These are phyloP conservation scores for Fusarium nodosum DNA, from an alignment of 2,329 filamentous ascomycete genomes.

Conservation along the genomic window DNA sequence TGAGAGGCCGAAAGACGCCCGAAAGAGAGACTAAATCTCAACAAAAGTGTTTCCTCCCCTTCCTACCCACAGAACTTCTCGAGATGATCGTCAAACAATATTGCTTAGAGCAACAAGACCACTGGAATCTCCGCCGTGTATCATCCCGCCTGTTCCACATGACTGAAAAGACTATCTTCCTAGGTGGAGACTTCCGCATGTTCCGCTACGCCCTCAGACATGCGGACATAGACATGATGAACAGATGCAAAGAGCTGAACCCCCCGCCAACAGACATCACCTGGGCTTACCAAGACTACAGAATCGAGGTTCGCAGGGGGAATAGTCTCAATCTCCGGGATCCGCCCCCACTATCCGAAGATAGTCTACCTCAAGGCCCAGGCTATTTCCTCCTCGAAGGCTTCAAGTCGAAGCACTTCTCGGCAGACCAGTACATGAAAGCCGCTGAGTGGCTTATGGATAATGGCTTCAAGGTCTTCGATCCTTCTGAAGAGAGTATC, in stretches of 20 bases:
- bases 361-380: not conserved
- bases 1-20: not conserved
- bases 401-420: not conserved
- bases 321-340: not conserved
- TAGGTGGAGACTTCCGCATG: not conserved
- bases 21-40: not conserved
- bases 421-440: slow-evolving; percentile 3
- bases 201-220: not conserved
- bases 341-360: not conserved
- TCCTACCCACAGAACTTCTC: not conserved
- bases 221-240: not conserved
- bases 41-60: not conserved
- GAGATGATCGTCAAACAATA: not conserved
- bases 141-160: slow-evolving; percentile 1
- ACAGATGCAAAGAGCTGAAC: not conserved
- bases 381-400: not conserved
- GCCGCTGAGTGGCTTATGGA: slow-evolving; percentile 2
- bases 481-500: not conserved
- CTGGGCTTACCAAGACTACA: not conserved
- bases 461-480: not conserved
- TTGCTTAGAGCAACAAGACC: not conserved
- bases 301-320: not conserved
- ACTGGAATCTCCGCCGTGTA: not conserved
- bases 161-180: not conserved
- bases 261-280: not conserved